Base-by-base conservation (phyloP, 1,284 basidiomycete genomes). In the Irpex sp. region DNA sequence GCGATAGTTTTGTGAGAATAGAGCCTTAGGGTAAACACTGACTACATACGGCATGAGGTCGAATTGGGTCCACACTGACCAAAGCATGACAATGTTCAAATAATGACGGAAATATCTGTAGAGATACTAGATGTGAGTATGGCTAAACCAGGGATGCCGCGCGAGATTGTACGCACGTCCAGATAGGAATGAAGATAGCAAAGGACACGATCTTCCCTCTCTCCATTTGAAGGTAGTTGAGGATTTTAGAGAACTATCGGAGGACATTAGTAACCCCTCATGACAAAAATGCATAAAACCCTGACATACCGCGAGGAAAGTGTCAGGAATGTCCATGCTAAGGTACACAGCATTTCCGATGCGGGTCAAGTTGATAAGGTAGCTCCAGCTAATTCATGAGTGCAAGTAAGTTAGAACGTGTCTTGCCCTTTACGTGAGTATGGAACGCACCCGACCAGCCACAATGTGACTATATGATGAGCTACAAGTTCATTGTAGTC, bases 301-400 rank as follows among this genome's bases (percentile, higher is more conserved):
- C 14, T 12, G 45, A 77, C 89, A 67, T 64, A 94, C 93, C 21
- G 90, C 93, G 19, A 99, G 82, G 77, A 91, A 93, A 23, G 86
- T 78, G 71, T 99, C 96, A 2, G 95, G 94, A 39, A 96, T 83
- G 77, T 99, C 96, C 96, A 98, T 99, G 72, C 94, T 96, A 70
- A 96, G 83, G 69, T 92, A 98, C 33, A 99, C 86, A 2, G 94
- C 91, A 65, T 94, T 94, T 14, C 96, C 96, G 58, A 98, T 96
- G 67, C 87, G 79, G 0, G 96, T 98, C 58, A 93, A 66, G 71
- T 93, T 93, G 67, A 91, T 66, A 39, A 86, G 72, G 70, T 96
- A 97, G 69, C 92, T 94, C 94, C 95, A 96, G 58, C 92, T 91
- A 66, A 21, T 59, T 4, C 57, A 23, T 58, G 47, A 57, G 52